phyloP scores from a whole-genome alignment of 2,329 filamentous ascomycete species.

The Stachybotrys echinatus region DNA sequence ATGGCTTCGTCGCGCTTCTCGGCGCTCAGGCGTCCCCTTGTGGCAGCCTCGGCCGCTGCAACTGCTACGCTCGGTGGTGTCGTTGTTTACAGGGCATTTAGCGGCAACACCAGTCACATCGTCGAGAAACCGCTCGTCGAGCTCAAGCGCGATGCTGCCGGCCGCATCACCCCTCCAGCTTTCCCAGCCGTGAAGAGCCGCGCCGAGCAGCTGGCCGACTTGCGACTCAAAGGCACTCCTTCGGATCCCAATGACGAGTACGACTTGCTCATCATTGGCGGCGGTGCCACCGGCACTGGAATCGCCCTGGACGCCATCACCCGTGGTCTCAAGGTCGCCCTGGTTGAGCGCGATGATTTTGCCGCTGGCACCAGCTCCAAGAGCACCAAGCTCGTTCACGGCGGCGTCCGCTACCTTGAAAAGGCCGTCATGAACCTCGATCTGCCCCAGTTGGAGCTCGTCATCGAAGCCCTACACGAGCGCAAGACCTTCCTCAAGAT shows the following conservation, averaged over 20 bases:
- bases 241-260: slow-evolving; percentile 51
- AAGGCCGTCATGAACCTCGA: slow-evolving; percentile 84
- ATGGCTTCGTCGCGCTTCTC: slow-evolving; percentile 31
- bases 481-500: slow-evolving; percentile 80
- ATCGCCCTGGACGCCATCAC: slow-evolving; percentile 79
- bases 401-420: slow-evolving; percentile 78
- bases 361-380: slow-evolving; percentile 78
- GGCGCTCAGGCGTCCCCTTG: slow-evolving; percentile 27
- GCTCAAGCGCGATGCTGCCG: slow-evolving; percentile 27
- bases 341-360: slow-evolving; percentile 82
- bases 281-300: slow-evolving; percentile 72
- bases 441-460: slow-evolving; percentile 75
- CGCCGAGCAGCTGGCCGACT: slow-evolving; percentile 32
- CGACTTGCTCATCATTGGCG: slow-evolving; percentile 74
- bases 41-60: slow-evolving; percentile 22
- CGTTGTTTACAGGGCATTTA: slow-evolving; percentile 20
- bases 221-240: slow-evolving; percentile 25
- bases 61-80: slow-evolving; percentile 21
- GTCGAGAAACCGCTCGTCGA: slow-evolving; percentile 26
- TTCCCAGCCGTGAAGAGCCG: slow-evolving; percentile 29
- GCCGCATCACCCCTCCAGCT: slow-evolving; percentile 30
- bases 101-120: slow-evolving; percentile 19
- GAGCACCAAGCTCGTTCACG: slow-evolving; percentile 82
- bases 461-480: slow-evolving; percentile 77
- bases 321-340: slow-evolving; percentile 70